phyloP scores from a whole-genome alignment of 257 asterid species.

The Eustoma russellianum region DNA sequence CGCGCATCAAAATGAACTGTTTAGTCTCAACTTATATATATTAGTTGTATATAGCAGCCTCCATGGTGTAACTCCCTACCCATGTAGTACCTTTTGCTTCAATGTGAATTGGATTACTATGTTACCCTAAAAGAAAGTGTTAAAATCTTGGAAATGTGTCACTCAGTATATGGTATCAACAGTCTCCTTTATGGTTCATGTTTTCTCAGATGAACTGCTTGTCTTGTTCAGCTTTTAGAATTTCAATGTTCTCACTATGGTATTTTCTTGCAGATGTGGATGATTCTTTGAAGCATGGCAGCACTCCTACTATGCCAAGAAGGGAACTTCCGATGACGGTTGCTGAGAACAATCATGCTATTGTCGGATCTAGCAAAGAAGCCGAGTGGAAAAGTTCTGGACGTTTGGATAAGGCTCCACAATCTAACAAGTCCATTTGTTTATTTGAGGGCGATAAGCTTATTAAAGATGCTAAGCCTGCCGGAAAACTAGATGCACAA shows the following conservation, averaged over 20 bases:
- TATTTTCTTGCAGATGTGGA: conserved; percentile 36
- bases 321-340: conserved; percentile 35
- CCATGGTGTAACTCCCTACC: too few relatives aligned
- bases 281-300: conserved; percentile 32
- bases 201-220: too few relatives aligned
- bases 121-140: too few relatives aligned
- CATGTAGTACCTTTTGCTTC: too few relatives aligned
- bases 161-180: too few relatives aligned
- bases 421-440: conserved; percentile 35
- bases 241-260: neutral
- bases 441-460: conserved; percentile 31
- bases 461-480: conserved; percentile 26
- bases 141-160: too few relatives aligned
- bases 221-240: neutral
- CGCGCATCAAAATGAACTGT: too few relatives aligned
- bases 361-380: conserved; percentile 53
- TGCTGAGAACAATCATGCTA: conserved; percentile 43
- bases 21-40: too few relatives aligned
- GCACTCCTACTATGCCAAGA: conserved; percentile 25
- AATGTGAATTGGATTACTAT: too few relatives aligned
- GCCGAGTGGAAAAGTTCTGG: conserved; percentile 49
- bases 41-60: too few relatives aligned
- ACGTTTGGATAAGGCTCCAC: conserved; percentile 41
- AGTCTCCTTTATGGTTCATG: too few relatives aligned
- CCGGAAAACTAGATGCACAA: conserved; percentile 25